phyloP scores from a whole-genome alignment of 192 early-diverging fungal species.

The Obelidium mucronatum region DNA sequence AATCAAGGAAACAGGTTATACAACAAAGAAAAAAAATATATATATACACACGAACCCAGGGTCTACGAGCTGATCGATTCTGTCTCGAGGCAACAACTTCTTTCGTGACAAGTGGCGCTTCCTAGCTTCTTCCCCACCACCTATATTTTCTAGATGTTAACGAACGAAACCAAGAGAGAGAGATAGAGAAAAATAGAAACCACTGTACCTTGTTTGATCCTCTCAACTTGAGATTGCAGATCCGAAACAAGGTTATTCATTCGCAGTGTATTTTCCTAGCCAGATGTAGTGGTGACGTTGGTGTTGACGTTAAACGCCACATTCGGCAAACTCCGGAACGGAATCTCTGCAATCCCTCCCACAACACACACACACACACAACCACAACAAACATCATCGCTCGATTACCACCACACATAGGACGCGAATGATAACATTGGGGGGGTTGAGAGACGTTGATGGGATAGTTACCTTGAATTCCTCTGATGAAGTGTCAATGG shows the following conservation, averaged over 20 bases:
- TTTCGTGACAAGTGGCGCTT: constrained; percentile 82
- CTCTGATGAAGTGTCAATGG: constrained; percentile 70
- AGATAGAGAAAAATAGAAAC: background rate
- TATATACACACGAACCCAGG: constrained; percentile 64
- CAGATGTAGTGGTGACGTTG: no score
- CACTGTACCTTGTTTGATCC: constrained; percentile 76
- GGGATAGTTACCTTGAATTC: constrained; percentile 71
- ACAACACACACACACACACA: no score
- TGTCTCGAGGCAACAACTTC: constrained; percentile 92
- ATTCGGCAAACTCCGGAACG: no score
- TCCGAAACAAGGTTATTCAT: constrained; percentile 74
- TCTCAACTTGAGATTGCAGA: constrained; percentile 66
- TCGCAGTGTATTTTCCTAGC: constrained; percentile 77
- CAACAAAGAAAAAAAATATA: constrained; percentile 7
- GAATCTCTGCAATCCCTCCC: no score
- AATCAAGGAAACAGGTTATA: no score
- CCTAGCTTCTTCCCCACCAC: constrained; percentile 85
- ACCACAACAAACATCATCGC: no score
- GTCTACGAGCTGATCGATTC: constrained; percentile 82
- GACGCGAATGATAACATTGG: background rate
- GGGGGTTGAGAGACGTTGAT: background rate
- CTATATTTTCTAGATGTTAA: constrained; percentile 43
- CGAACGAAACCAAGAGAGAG: no score
- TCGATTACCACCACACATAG: no score
- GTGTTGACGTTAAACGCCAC: no score